phyloP scores from a whole-genome alignment of 1,139 yeast species.

The Pichia sp. region DNA sequence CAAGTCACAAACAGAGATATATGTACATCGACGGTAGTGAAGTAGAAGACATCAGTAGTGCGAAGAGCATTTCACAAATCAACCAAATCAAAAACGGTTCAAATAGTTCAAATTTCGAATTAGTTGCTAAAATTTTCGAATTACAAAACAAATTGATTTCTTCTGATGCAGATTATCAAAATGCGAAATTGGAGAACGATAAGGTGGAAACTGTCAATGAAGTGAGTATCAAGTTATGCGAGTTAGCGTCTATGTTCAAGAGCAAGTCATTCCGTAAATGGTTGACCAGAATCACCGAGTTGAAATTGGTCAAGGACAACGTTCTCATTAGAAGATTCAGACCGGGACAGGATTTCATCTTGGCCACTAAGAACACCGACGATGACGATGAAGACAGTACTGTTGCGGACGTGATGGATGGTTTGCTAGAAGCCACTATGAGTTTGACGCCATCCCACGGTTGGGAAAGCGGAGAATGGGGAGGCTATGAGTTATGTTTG shows the following conservation, averaged over 20 bases:
- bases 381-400: conserved; percentile 41
- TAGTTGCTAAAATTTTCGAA: conserved; percentile 27
- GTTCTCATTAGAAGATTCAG: conserved; percentile 80
- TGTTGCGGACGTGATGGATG: conserved; percentile 40
- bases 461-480: conserved; percentile 86
- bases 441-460: conserved; percentile 76
- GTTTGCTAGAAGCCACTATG: conserved; percentile 64
- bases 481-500: conserved; percentile 95
- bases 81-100: conserved; percentile 43
- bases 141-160: conserved; percentile 1
- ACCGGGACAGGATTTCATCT: conserved; percentile 91
- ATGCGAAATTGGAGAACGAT: conserved; percentile 19
- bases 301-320: conserved; percentile 65
- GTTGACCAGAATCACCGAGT: conserved; percentile 61
- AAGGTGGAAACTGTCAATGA: conserved; percentile 14
- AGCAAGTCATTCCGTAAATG: conserved; percentile 69
- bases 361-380: conserved; percentile 67
- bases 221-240: conserved; percentile 39
- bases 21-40: conserved; percentile 70
- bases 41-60: conserved; percentile 33
- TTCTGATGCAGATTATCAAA: conserved; percentile 4
- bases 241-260: conserved; percentile 57
- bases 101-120: conserved; percentile 21
- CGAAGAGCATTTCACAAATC: conserved; percentile 33
- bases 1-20: conserved; percentile 91